Base-by-base conservation (phyloP, 1,284 basidiomycete species). In the Tilletia caries region DNA sequence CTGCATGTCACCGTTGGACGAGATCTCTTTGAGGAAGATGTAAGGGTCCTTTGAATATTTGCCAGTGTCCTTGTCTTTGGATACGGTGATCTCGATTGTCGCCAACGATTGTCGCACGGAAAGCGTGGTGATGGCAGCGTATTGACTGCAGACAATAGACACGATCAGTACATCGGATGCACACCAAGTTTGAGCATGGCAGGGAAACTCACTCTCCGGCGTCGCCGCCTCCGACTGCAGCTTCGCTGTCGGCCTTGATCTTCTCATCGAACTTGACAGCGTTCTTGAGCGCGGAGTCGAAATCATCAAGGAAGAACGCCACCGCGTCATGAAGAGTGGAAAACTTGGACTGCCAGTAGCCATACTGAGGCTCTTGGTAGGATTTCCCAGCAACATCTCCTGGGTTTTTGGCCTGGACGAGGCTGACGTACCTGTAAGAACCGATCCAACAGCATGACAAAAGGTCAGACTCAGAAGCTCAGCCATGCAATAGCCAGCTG, bases 241-340 rank as follows among this genome's bases (percentile, higher is more conserved):
- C 73, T 62, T 75, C 70, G 25, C 73, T 74, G 66, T 82, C 81
- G n/a, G 70, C 68, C 13, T 74, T 71, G n/a, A 82, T 73, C 73
- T 79, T 70, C 64, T 68, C 32, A 67, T 82, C 81, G 23, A 81
- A 75, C 54, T 69, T 82, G 33, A 86, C 85, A 33, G 87, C 76
- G 65, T 76, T 70, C 81, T 20, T 85, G 84, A 65, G 85, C 84
- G 88, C 87, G 72, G 89, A 86, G 75, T 90, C 89, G 80, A 90
- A 91, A 2, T 88, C 88, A 70, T 89, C 87, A 23, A 90, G 83
- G 10, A 81, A 79, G 70, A 84, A 82, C 5, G 73, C 72, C 27
- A 84, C 80, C 2, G 76, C 79, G 41, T 79, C 81, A 27, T 87
- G 87, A 29, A 79, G 69, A 60, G 68, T 72, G 67, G 75, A 71